A percentile compares a stretch with the other conserved stretches of the same genome.
Evolutionary conservation across 2,329 filamentous ascomycete genomes (phyloP).

Genomic region (Alternaria sp.): DNA sequence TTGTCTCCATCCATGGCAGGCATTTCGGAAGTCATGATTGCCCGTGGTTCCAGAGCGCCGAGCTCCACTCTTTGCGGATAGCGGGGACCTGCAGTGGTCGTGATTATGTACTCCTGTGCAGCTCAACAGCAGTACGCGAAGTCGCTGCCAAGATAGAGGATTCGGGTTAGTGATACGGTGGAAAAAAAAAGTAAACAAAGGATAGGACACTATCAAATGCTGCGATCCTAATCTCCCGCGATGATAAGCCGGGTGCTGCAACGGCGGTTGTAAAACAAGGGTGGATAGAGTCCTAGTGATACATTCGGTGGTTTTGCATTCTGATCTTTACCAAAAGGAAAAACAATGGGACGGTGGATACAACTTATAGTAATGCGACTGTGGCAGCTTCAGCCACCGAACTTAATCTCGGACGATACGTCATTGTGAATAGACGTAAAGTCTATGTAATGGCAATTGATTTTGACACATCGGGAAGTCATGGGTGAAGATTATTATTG

Average conservation of each 20-base stretch:
- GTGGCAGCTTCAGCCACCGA: constrained; percentile 7
- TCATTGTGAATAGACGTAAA: not conserved
- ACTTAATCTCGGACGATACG: not conserved
- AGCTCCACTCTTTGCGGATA: not conserved
- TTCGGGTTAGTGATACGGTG: not conserved
- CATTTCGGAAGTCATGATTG: not conserved
- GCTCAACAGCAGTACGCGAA: not conserved
- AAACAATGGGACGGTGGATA: not conserved
- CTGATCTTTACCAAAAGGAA: not conserved
- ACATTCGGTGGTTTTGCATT: not conserved
- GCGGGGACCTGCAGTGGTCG: not conserved
- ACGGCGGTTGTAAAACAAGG: not conserved
- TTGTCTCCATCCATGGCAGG: not conserved
- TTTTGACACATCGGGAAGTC: not conserved
- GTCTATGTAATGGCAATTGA: not conserved
- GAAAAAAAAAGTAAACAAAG: not conserved
- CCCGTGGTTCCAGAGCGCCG: not conserved
- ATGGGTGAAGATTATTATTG: not conserved
- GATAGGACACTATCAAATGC: not conserved
- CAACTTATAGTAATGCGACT: constrained; percentile 2
- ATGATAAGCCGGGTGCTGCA: not conserved
- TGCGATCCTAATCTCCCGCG: not conserved
- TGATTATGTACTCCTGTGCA: not conserved
- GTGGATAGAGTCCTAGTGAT: not conserved
- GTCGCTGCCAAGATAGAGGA: not conserved